Evolutionary conservation across 2,329 filamentous ascomycete species (phyloP), one percentile per base, ranked within the genome.

Genomic region (Fusarium heterosporum): DNA sequence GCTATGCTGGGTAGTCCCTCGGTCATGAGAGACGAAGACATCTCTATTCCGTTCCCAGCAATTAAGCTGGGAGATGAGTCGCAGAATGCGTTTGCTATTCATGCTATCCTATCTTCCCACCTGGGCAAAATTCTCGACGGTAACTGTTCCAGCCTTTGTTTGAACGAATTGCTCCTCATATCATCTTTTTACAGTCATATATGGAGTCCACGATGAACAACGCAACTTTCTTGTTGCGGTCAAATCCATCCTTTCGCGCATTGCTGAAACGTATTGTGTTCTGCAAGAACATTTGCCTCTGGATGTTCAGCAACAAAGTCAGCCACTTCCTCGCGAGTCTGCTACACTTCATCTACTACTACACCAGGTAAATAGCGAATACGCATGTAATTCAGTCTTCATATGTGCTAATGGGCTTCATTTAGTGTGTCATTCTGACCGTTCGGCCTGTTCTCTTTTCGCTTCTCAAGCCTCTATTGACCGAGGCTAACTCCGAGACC

Each of bases 51-150:
- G 17, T 64, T 70, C 16, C 67, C 67, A 4, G 22, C 6, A 6
- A 39, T 57, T 1, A 70, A 28, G 8, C 16, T 42, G 2, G 56
- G 51, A 8, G 40, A 63, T n/a, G 60, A 70, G 38, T 50, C 46
- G 1, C 53, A 70, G 16, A 70, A 66, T 36, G 48, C 56, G 10
- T 68, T 70, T 32, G 55, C 66, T 4, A 63, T 70, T 3, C 67
- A 70, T 32, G 56, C 46, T 5, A 62, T 62, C 39, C 34, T 66
- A 3, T 70, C 64, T 17, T 70, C 66, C 25, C 60, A 70, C 22
- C 19, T 69, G 3, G 67, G 67, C 16, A 69, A 67, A 42, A 67
- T 69, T 7, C 66, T 69, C 6, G 67, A 67, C n/a, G 63, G 67
- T 69, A 56, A 19, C 48, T 17, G 22, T n/a, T 12, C 4, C 12